Conservation (phyloP, 2,329 filamentous ascomycete species). For the Pseudocercospora cruenta region DNA sequence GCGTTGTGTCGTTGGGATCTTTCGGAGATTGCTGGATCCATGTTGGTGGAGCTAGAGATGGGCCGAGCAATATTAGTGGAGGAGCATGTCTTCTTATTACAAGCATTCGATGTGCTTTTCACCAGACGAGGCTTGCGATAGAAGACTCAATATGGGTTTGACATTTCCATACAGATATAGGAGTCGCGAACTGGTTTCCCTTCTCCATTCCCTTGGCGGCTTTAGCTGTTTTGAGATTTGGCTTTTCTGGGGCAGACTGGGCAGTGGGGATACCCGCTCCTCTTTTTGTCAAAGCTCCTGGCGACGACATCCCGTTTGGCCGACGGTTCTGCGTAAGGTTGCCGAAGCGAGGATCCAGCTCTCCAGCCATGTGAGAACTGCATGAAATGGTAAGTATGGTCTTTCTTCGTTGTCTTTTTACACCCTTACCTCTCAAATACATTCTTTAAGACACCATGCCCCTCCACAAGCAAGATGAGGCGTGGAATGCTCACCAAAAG, state of each 20-base stretch:
- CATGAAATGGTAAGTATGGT: not conserved
- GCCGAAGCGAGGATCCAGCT: not conserved
- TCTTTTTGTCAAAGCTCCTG: not conserved
- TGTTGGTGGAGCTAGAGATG: too few relatives aligned
- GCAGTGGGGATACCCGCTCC: conserved; percentile 3
- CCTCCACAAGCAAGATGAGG: conserved; percentile 41
- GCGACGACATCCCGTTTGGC: not conserved
- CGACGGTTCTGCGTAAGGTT: not conserved
- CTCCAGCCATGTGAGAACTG: not conserved
- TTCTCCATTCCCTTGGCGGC: not conserved
- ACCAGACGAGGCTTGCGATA: too few relatives aligned
- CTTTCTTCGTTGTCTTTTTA: not conserved
- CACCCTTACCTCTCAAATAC: too few relatives aligned
- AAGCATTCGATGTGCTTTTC: too few relatives aligned
- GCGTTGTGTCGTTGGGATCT: not conserved
- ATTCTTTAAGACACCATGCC: conserved; percentile 1
- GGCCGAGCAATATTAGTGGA: too few relatives aligned
- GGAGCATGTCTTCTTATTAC: too few relatives aligned
- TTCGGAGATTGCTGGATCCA: not conserved
- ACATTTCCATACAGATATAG: too few relatives aligned
- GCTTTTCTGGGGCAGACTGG: not conserved
- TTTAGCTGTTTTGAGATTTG: not conserved
- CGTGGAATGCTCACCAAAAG: conserved; percentile 39
- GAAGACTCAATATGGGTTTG: too few relatives aligned
- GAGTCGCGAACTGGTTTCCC: not conserved